Evolutionary conservation across 2,329 filamentous ascomycete genomes (phyloP).

Genomic region (Cadophora gregata): DNA sequence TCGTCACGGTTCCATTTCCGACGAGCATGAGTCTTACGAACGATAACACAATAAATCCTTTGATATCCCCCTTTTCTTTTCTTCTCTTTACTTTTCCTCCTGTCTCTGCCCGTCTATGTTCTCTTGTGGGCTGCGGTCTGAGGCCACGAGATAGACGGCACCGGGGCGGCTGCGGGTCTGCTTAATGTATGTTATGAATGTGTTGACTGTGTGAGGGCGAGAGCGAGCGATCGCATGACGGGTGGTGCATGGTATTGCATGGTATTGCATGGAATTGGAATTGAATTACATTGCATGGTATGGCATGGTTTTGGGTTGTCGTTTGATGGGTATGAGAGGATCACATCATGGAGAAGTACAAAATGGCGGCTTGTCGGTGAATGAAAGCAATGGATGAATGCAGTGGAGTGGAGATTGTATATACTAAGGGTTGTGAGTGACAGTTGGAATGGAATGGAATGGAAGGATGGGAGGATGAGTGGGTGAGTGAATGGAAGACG

Average conservation of each 20-base stretch:
- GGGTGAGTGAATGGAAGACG: neutral
- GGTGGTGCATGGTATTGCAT: neutral
- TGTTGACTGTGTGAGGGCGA: conserved; percentile 12
- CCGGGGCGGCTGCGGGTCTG: too few relatives aligned
- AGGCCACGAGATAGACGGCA: too few relatives aligned
- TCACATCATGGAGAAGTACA: too few relatives aligned
- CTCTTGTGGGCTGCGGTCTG: neutral
- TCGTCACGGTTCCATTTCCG: neutral
- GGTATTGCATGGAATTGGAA: neutral
- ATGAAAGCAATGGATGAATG: too few relatives aligned
- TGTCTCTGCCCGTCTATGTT: neutral
- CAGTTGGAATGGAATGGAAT: neutral
- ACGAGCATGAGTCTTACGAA: conserved; percentile 24
- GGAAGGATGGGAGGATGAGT: neutral
- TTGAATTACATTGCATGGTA: neutral
- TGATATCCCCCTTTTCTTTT: conserved; percentile 32
- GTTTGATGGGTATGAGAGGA: neutral
- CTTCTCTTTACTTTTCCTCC: neutral
- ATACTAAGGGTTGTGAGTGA: conserved; percentile 16
- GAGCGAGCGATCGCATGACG: conserved; percentile 2
- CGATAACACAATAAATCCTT: conserved; percentile 6
- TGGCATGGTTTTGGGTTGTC: neutral
- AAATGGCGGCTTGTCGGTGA: too few relatives aligned
- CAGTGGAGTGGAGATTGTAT: conserved; percentile 22
- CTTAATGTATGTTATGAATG: conserved; percentile 37